These are phyloP conservation scores for Oryza officinalis DNA, from an alignment of 176 grass and related monocot species.

Conservation along the genomic window DNA sequence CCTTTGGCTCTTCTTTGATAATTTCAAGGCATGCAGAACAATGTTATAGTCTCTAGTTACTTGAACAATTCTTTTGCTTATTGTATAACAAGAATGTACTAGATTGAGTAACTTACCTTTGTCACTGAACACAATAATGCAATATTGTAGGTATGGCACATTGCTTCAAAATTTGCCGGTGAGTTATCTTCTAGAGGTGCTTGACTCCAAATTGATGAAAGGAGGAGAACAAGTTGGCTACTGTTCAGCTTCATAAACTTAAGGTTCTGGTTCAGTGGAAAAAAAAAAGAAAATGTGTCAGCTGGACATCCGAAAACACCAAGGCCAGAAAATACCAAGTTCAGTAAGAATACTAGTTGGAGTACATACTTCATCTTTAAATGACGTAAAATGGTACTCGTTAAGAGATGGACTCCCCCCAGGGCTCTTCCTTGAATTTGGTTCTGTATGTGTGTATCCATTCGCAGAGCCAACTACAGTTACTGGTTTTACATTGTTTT, in stretches of 20 bases:
- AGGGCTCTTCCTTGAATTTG: constrained; percentile 32
- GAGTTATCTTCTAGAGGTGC: constrained; percentile 72
- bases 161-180: constrained; percentile 85
- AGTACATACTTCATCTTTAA: constrained; percentile 51
- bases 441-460: constrained; percentile 35
- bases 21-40: constrained; percentile 15
- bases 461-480: constrained; percentile 25
- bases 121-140: constrained; percentile 60
- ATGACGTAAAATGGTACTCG: neutral
- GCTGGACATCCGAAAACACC: neutral
- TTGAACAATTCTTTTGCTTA: constrained; percentile 2
- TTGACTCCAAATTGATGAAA: constrained; percentile 96
- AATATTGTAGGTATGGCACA: constrained; percentile 81
- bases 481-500: constrained; percentile 45
- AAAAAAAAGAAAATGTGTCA: constrained; percentile 32
- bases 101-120: constrained; percentile 61
- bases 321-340: neutral
- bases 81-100: constrained; percentile 11
- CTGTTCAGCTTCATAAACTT: constrained; percentile 82
- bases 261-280: constrained; percentile 49
- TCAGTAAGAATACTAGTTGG: constrained; percentile 8
- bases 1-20: neutral
- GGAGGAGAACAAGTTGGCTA: constrained; percentile 76
- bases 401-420: too few relatives aligned
- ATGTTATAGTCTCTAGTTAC: constrained; percentile 19